phyloP scores from a whole-genome alignment of 805 yeast genomes.

The Cephaloascus albidus region DNA sequence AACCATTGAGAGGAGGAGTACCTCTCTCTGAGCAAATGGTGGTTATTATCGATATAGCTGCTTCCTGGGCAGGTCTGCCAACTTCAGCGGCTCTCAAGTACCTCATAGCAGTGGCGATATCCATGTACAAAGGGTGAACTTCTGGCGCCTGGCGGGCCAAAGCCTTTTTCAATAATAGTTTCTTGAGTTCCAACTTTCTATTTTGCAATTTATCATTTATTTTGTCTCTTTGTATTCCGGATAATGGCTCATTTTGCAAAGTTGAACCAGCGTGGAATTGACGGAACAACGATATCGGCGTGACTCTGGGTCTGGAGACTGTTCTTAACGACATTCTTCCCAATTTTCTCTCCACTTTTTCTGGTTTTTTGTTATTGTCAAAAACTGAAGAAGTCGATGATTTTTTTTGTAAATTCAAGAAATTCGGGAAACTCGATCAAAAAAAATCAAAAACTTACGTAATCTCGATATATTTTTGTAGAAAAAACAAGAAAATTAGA shows the following conservation, averaged over 20 bases:
- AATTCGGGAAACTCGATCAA: no score
- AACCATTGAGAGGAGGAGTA: conserved; percentile 64
- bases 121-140: conserved; percentile 58
- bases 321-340: not conserved
- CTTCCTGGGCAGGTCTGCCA: conserved; percentile 66
- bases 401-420: no score
- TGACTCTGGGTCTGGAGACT: not conserved
- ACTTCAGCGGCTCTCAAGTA: conserved; percentile 85
- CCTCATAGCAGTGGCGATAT: conserved; percentile 61
- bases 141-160: conserved; percentile 20
- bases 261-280: not conserved
- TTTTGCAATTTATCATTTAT: not conserved
- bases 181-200: not conserved
- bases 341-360: no score
- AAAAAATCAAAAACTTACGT: no score
- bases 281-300: not conserved
- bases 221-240: not conserved
- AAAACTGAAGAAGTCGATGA: no score
- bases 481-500: no score
- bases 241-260: not conserved
- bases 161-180: not conserved
- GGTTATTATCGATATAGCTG: conserved; percentile 54
- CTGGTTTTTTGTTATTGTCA: no score
- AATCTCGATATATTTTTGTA: no score
- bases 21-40: conserved; percentile 71